Conservation (phyloP, 768 basidiomycete genomes). For the Leccinum variicolor region DNA sequence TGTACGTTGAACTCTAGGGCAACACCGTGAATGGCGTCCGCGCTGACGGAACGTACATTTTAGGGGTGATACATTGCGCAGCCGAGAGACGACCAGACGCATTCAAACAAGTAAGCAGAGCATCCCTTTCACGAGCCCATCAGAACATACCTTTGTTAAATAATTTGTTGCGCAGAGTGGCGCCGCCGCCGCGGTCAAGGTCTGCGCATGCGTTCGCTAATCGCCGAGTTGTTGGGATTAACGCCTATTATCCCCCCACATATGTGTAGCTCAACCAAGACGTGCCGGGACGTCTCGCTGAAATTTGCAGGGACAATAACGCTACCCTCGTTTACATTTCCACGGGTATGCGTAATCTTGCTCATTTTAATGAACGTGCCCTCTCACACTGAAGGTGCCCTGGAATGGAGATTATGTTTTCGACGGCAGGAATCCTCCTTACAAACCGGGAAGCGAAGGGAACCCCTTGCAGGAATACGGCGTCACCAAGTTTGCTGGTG, state of each 20-base stretch:
- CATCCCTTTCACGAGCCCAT: not conserved
- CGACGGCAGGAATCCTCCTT: conserved; percentile 89
- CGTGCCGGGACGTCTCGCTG: conserved; percentile 70
- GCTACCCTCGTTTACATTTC: conserved; percentile 89
- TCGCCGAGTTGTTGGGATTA: not conserved
- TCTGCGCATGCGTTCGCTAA: conserved; percentile 26
- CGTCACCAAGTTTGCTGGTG: conserved; percentile 81
- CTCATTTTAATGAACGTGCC: not conserved
- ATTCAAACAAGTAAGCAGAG: conserved; percentile 69
- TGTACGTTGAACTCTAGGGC: conserved; percentile 48
- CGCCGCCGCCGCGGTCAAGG: conserved; percentile 63
- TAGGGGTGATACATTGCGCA: conserved; percentile 92
- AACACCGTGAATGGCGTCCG: not conserved
- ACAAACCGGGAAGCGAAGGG: conserved; percentile 65
- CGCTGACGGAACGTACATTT: conserved; percentile 6
- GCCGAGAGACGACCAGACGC: conserved; percentile 93
- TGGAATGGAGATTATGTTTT: conserved; percentile 82
- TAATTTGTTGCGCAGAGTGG: conserved; percentile 35
- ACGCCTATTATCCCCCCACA: not conserved
- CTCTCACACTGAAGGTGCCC: conserved; percentile 9
- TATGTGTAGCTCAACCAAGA: conserved; percentile 69
- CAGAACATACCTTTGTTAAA: not conserved
- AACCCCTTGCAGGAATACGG: conserved; percentile 92
- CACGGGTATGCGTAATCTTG: conserved; percentile 51
- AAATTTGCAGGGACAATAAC: conserved; percentile 54